phyloP scores from a whole-genome alignment of 1,284 basidiomycete genomes.

The Ustilago curta region DNA sequence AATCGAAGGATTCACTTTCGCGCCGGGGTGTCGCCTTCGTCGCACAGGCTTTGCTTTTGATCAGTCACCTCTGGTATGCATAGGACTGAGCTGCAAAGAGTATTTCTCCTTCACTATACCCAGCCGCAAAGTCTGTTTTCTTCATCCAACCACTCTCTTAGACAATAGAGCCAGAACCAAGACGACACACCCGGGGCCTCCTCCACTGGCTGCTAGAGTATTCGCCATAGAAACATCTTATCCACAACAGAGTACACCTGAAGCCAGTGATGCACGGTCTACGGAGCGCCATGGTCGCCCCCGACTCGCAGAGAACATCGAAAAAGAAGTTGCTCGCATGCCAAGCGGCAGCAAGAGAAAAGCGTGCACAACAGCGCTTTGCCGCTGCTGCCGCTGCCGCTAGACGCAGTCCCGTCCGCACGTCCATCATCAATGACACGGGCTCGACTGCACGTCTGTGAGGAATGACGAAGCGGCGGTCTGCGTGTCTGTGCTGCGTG shows the following conservation, averaged over 20 bases:
- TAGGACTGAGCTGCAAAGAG: no score
- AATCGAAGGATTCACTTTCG: not conserved
- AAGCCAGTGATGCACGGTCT: not conserved
- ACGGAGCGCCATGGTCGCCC: conserved; percentile 1
- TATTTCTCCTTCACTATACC: no score
- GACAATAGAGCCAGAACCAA: no score
- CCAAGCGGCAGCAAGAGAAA: conserved; percentile 1
- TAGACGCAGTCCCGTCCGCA: not conserved
- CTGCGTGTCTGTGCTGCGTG: conserved; percentile 6
- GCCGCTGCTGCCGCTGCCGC: not conserved
- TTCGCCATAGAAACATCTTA: not conserved
- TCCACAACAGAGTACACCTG: not conserved
- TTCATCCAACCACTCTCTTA: no score
- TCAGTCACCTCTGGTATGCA: no score
- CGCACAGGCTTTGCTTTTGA: no score
- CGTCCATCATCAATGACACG: not conserved
- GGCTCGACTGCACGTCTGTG: not conserved
- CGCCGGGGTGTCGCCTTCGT: not conserved
- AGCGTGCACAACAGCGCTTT: not conserved
- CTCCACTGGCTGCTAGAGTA: not conserved
- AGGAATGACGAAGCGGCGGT: not conserved
- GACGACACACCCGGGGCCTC: not conserved
- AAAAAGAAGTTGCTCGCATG: conserved; percentile 3
- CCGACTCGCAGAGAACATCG: not conserved
- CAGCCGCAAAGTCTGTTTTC: no score